Conservation (phyloP, 2,329 filamentous ascomycete genomes). For the Cladosporium sp. region DNA sequence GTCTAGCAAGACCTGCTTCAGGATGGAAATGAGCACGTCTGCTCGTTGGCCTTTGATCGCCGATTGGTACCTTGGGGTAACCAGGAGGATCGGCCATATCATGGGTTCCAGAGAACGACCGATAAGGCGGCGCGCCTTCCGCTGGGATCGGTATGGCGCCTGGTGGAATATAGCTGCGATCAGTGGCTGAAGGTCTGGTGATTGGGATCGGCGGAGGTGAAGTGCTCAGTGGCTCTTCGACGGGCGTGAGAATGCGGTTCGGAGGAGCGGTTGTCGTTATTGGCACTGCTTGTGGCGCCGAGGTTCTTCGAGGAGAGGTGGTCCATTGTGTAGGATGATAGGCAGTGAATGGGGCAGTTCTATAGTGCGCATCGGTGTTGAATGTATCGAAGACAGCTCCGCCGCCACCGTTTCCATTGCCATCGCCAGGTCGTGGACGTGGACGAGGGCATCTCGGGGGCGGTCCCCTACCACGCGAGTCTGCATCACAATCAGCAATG, state of each 20-base stretch:
- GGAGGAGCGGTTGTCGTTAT: neutral
- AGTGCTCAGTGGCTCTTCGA: neutral
- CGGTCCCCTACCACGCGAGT: constrained; percentile 12
- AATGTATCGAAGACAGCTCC: constrained; percentile 3
- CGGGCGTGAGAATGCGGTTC: neutral
- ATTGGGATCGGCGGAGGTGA: constrained; percentile 2
- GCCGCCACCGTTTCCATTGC: neutral
- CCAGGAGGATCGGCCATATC: neutral
- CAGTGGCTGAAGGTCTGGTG: neutral
- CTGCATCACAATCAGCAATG: constrained; percentile 1
- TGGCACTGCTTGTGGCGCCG: neutral
- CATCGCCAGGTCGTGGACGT: constrained; percentile 3
- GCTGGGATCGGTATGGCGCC: neutral
- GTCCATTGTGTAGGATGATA: constrained; percentile 1
- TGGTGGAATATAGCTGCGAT: neutral
- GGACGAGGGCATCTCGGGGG: constrained; percentile 3
- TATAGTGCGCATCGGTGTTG: neutral
- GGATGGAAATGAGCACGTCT: constrained; percentile 11
- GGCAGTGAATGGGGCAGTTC: neutral
- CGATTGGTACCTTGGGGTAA: neutral
- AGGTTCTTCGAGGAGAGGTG: neutral
- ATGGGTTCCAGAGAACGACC: neutral
- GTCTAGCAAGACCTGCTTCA: constrained; percentile 10
- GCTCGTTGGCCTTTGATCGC: neutral
- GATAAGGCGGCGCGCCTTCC: neutral